phyloP scores from a whole-genome alignment of 495 filamentous ascomycete genomes.

The Penicillium subrubescens region DNA sequence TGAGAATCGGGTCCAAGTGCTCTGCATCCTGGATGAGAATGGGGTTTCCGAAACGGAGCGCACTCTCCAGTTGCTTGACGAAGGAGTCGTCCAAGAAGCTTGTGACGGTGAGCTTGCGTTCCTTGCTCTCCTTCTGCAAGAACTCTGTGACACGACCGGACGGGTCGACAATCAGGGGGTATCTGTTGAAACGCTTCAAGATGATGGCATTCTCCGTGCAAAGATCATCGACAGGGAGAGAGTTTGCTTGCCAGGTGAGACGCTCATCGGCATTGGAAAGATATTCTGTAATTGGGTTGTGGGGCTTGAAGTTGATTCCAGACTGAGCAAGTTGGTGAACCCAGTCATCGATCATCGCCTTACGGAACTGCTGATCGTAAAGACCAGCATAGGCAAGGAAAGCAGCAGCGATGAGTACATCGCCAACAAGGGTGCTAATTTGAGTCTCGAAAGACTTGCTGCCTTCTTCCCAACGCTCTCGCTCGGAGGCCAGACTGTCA shows the following conservation, averaged over 20 bases:
- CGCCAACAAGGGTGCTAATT: conserved; percentile 93
- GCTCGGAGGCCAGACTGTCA: conserved; percentile 91
- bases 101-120: conserved; percentile 91
- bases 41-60: conserved; percentile 94
- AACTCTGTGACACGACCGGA: conserved; percentile 94
- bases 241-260: conserved; percentile 89
- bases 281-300: conserved; percentile 94
- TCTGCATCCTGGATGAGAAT: conserved; percentile 99
- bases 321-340: conserved; percentile 86
- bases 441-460: conserved; percentile 98
- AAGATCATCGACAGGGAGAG: conserved; percentile 96
- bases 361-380: conserved; percentile 97
- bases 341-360: conserved; percentile 98
- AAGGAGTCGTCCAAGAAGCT: conserved; percentile 99
- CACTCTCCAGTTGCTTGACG: conserved; percentile 95
- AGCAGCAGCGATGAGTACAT: conserved; percentile 90
- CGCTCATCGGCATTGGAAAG: conserved; percentile 95
- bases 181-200: conserved; percentile 95
- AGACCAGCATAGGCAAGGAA: conserved; percentile 98
- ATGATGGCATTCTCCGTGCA: conserved; percentile 99
- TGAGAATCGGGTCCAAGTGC: conserved; percentile 93
- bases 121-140: conserved; percentile 88
- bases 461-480: conserved; percentile 89
- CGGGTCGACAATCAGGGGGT: conserved; percentile 97
- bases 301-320: conserved; percentile 87